Evolutionary conservation across 352 stramenopile genomes (phyloP).

Genomic region (Globisporangium emineosum): DNA sequence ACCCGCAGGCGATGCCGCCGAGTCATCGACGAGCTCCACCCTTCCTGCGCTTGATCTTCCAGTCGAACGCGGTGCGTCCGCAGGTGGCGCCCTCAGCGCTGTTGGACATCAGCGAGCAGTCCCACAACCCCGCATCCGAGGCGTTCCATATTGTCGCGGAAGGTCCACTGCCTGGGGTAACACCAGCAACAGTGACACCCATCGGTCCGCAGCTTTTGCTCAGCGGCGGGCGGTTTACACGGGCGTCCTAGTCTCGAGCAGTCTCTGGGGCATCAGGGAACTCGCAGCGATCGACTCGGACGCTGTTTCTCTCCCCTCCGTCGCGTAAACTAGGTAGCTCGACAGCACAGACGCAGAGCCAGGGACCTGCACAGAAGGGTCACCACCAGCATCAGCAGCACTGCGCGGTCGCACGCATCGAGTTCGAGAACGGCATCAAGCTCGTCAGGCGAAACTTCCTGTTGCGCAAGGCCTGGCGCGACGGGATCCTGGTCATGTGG

Average conservation of each 20-base stretch:
- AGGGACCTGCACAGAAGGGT: not conserved
- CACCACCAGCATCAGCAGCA: not conserved
- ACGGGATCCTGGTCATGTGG: constrained; percentile 27
- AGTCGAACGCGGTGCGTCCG: not conserved
- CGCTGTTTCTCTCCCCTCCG: not conserved
- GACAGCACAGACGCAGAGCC: not conserved
- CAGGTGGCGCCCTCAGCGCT: not conserved
- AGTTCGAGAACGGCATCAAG: constrained; percentile 27
- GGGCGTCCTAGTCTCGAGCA: not conserved
- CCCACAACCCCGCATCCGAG: constrained; percentile 3
- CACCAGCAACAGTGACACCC: not conserved
- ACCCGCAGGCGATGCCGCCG: not conserved
- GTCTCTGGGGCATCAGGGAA: not conserved
- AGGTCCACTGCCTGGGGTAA: not conserved
- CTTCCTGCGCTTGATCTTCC: constrained; percentile 5
- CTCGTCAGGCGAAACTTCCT: constrained; percentile 33
- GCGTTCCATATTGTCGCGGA: not conserved
- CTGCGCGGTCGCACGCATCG: constrained; percentile 13
- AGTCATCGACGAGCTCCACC: not conserved
- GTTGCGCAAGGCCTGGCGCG: constrained; percentile 26
- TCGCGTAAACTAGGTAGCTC: not conserved
- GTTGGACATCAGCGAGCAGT: constrained; percentile 12
- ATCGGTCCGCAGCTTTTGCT: not conserved
- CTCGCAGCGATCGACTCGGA: not conserved
- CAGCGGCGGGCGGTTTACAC: not conserved